These are phyloP conservation scores for Dipodascus geniculatus DNA, from an alignment of 805 yeast species.

Conservation along the genomic window DNA sequence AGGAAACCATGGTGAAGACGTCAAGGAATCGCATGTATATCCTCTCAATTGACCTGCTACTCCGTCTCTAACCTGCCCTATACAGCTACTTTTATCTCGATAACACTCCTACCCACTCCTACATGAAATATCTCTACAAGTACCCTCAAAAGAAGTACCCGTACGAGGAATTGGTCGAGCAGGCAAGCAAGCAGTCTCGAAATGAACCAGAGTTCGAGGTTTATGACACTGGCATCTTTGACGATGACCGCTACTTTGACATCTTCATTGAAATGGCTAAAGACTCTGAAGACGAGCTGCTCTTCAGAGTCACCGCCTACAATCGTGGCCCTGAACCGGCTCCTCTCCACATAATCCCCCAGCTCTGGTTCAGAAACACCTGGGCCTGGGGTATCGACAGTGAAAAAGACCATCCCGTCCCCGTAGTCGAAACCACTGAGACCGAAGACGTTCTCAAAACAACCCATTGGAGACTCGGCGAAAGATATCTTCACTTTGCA, in stretches of 20 bases:
- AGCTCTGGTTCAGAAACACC: slow-evolving; percentile 74
- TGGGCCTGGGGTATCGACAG: slow-evolving; percentile 81
- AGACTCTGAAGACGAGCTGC: slow-evolving; percentile 65
- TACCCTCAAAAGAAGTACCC: slow-evolving; percentile 85
- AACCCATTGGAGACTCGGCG: slow-evolving; percentile 60
- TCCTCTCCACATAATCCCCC: slow-evolving; percentile 79
- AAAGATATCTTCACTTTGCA: slow-evolving; percentile 54
- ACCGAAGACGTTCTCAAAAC: slow-evolving; percentile 37
- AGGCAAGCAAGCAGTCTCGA: slow-evolving; percentile 54
- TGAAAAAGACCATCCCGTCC: slow-evolving; percentile 28
- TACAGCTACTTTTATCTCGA: slow-evolving; percentile 53
- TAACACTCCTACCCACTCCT: slow-evolving; percentile 86
- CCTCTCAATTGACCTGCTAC: too few species aligned
- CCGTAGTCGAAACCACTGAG: slow-evolving; percentile 25
- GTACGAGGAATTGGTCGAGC: slow-evolving; percentile 58
- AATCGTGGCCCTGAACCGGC: slow-evolving; percentile 75
- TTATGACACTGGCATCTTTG: slow-evolving; percentile 58
- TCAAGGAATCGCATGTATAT: slow-evolving; percentile 37
- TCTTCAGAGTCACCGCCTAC: slow-evolving; percentile 78
- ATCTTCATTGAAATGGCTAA: slow-evolving; percentile 86
- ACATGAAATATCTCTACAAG: slow-evolving; percentile 83
- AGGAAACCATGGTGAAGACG: slow-evolving; percentile 96
- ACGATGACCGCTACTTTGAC: slow-evolving; percentile 69
- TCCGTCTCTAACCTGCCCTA: too few species aligned
- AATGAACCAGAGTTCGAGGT: slow-evolving; percentile 68